Percentiles rank a stretch among this genome's conserved stretches.
Conservation (phyloP, 2,329 filamentous ascomycete species). For the Fusarium austroafricanum region DNA sequence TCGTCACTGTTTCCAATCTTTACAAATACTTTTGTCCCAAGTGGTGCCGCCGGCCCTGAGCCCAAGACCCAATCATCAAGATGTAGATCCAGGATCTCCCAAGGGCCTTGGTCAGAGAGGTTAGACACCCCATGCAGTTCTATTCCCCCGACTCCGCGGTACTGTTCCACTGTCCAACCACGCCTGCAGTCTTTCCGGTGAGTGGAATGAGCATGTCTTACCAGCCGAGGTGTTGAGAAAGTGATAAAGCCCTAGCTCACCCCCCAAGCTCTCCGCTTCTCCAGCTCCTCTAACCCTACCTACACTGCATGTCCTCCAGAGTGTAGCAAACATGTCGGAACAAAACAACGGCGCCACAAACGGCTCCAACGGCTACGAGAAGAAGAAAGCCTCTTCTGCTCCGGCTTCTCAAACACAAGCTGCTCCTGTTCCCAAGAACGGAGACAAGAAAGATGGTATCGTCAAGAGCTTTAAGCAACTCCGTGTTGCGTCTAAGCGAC, state of each 20-base stretch:
- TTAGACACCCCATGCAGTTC: too few relatives aligned
- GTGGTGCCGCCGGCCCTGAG: too few relatives aligned
- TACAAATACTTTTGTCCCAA: not conserved
- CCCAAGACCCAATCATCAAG: too few relatives aligned
- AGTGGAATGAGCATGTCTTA: not conserved
- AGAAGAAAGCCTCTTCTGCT: conserved; percentile 21
- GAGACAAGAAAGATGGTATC: conserved; percentile 41
- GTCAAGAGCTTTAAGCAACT: conserved; percentile 49
- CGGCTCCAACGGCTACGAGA: conserved; percentile 39
- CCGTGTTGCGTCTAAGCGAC: conserved; percentile 64
- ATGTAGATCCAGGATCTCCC: not conserved
- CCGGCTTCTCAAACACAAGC: not conserved
- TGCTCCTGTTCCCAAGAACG: conserved; percentile 8
- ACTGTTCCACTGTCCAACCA: not conserved
- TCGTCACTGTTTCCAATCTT: too few relatives aligned
- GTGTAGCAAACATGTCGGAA: conserved; percentile 44
- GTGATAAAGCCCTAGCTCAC: not conserved
- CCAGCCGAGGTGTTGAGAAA: not conserved
- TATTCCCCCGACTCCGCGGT: not conserved
- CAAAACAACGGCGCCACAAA: conserved; percentile 41
- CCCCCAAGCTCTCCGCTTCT: not conserved
- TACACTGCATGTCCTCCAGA: too few relatives aligned
- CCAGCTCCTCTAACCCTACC: too few relatives aligned
- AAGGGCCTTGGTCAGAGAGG: not conserved
- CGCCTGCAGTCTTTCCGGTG: not conserved